Percentiles rank a stretch among this genome's conserved stretches.
These are phyloP conservation scores for Sphagnum contortum DNA, from an alignment of 225 moss, liverwort and hornwort species.

Conservation along the genomic window DNA sequence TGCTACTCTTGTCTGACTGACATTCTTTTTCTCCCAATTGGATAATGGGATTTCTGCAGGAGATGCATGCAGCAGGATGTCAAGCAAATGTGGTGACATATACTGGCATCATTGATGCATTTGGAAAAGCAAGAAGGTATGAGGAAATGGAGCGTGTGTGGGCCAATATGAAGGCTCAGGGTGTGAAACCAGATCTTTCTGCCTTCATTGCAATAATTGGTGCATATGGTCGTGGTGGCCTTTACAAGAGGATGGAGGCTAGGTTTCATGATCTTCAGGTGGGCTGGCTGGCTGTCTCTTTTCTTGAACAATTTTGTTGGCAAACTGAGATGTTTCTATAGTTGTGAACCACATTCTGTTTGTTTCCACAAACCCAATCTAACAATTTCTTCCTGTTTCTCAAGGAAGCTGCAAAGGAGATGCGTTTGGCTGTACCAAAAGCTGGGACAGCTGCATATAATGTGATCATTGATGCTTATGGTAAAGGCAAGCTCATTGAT, in stretches of 20 bases:
- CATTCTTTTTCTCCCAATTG: too few species aligned
- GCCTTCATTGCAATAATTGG: conserved; percentile 59
- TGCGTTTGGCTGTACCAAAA: conserved; percentile 49
- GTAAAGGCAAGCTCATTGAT: conserved; percentile 58
- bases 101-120: conserved; percentile 65
- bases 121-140: conserved; percentile 57
- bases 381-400: conserved; percentile 2
- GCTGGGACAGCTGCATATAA: conserved; percentile 58
- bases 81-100: conserved; percentile 66
- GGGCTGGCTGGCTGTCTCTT: not conserved
- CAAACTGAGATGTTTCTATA: too few species aligned
- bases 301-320: too few species aligned
- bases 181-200: conserved; percentile 53
- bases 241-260: conserved; percentile 65
- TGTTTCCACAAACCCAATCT: conserved; percentile 5
- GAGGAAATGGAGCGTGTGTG: conserved; percentile 60
- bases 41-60: conserved; percentile 13
- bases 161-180: conserved; percentile 37
- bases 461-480: conserved; percentile 63
- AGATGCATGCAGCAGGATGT: conserved; percentile 64
- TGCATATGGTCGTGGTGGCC: conserved; percentile 63
- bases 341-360: too few species aligned
- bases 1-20: too few species aligned
- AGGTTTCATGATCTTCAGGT: conserved; percentile 55
- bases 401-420: conserved; percentile 45